These are phyloP conservation scores for Hypoxylon sp. DNA, from an alignment of 2,329 filamentous ascomycete genomes.

Conservation along the genomic window DNA sequence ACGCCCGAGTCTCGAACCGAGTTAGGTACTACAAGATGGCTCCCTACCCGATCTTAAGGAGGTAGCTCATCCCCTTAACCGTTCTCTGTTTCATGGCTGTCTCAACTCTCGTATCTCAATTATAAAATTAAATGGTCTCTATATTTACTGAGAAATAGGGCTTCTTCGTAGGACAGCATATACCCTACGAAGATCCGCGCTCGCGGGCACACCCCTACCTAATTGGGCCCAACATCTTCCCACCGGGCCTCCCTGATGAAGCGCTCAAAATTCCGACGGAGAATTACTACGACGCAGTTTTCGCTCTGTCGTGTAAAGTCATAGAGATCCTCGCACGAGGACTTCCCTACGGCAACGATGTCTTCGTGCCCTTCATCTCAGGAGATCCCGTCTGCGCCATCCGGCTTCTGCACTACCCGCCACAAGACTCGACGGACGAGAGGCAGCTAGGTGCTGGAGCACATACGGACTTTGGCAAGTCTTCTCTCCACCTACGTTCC, in stretches of 20 bases:
- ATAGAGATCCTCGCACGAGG: conserved; percentile 48
- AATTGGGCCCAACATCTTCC: conserved; percentile 48
- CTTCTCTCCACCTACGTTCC: background rate
- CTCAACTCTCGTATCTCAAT: too few species aligned
- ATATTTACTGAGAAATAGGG: conserved; percentile 27
- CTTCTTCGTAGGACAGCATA: conserved; percentile 47
- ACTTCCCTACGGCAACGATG: conserved; percentile 43
- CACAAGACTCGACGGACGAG: conserved; percentile 40
- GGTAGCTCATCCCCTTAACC: conserved; percentile 30
- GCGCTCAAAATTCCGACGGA: conserved; percentile 42
- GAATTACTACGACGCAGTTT: conserved; percentile 42
- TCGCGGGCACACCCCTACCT: conserved; percentile 41
- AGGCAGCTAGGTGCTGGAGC: conserved; percentile 47
- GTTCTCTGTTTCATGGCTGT: background rate
- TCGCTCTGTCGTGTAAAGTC: conserved; percentile 41
- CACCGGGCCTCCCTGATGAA: conserved; percentile 34
- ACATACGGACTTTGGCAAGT: conserved; percentile 49
- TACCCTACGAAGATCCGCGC: conserved; percentile 39
- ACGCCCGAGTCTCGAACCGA: background rate
- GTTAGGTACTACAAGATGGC: conserved; percentile 60
- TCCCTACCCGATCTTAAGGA: conserved; percentile 55
- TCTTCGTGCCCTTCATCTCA: conserved; percentile 46
- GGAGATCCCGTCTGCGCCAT: conserved; percentile 47
- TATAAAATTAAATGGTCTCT: too few species aligned
- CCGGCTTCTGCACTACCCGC: conserved; percentile 47